phyloP scores from a whole-genome alignment of 805 yeast genomes.

The Saccharomycopsis synnaedendra region DNA sequence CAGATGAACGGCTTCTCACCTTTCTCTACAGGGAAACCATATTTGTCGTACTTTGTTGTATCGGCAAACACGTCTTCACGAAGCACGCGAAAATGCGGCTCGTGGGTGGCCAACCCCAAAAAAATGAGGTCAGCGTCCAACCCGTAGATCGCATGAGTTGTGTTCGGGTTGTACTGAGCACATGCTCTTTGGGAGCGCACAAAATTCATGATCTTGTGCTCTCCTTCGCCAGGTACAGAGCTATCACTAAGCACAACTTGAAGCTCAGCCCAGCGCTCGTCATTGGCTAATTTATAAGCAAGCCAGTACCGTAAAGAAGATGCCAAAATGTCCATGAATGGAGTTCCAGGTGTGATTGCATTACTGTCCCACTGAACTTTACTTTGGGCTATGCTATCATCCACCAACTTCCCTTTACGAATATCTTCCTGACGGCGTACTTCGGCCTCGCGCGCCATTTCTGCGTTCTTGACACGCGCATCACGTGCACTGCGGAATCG shows the following conservation, averaged over 20 bases:
- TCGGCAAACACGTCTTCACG: slow-evolving; percentile 94
- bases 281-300: slow-evolving; percentile 74
- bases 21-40: slow-evolving; percentile 24
- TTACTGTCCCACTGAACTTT: slow-evolving; percentile 76
- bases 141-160: slow-evolving; percentile 94
- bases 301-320: slow-evolving; percentile 81
- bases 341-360: slow-evolving; percentile 98
- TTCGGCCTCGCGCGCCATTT: slow-evolving; percentile 38
- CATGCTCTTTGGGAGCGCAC: slow-evolving; percentile 83
- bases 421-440: slow-evolving; percentile 28
- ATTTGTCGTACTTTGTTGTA: slow-evolving; percentile 49
- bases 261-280: slow-evolving; percentile 87
- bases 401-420: slow-evolving; percentile 65
- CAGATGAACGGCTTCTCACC: slow-evolving; percentile 77
- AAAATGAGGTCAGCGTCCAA: slow-evolving; percentile 96
- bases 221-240: slow-evolving; percentile 99
- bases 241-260: slow-evolving; percentile 92
- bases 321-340: slow-evolving; percentile 89
- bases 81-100: slow-evolving; percentile 87
- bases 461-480: slow-evolving; percentile 69
- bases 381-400: slow-evolving; percentile 60
- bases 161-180: slow-evolving; percentile 82
- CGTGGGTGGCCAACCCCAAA: slow-evolving; percentile 93
- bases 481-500: slow-evolving; percentile 88
- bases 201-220: slow-evolving; percentile 95